Evolutionary conservation across 805 yeast species (phyloP).

Genomic region (Kregervanrija pseudodelftensis): DNA sequence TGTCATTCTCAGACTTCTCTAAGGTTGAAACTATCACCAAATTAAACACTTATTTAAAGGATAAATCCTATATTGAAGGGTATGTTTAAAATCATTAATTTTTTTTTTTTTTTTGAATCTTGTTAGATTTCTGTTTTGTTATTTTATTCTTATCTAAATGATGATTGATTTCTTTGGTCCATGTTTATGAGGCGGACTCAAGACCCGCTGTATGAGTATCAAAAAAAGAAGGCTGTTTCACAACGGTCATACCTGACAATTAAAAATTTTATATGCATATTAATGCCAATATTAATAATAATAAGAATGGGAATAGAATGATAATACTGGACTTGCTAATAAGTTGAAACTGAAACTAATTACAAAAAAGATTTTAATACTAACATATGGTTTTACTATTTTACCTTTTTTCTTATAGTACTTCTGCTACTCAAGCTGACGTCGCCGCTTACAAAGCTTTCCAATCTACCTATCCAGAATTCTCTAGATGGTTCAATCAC

Average conservation of each 20-base stretch:
- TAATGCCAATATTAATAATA: no score
- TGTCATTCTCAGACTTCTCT: constrained; percentile 80
- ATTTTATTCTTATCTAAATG: constrained; percentile 29
- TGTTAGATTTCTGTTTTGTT: background rate
- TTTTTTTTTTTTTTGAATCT: background rate
- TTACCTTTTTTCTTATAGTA: constrained; percentile 36
- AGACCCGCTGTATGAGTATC: constrained; percentile 95
- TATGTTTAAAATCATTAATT: constrained; percentile 40
- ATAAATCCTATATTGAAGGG: constrained; percentile 95
- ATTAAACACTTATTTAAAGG: constrained; percentile 81
- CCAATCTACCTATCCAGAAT: constrained; percentile 86
- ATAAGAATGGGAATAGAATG: no score
- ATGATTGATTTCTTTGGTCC: constrained; percentile 80
- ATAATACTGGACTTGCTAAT: no score
- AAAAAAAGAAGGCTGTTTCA: constrained; percentile 31
- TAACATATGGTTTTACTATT: constrained; percentile 1
- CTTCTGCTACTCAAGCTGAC: constrained; percentile 92
- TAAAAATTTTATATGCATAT: background rate
- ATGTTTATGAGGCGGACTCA: constrained; percentile 94
- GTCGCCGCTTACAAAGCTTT: constrained; percentile 90
- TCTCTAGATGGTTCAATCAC: constrained; percentile 98
- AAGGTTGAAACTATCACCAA: constrained; percentile 65
- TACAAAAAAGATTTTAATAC: constrained; percentile 1
- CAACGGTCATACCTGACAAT: constrained; percentile 7
- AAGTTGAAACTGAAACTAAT: no score